phyloP scores from a whole-genome alignment of 768 basidiomycete species.

The Boletellus ananiceps region DNA sequence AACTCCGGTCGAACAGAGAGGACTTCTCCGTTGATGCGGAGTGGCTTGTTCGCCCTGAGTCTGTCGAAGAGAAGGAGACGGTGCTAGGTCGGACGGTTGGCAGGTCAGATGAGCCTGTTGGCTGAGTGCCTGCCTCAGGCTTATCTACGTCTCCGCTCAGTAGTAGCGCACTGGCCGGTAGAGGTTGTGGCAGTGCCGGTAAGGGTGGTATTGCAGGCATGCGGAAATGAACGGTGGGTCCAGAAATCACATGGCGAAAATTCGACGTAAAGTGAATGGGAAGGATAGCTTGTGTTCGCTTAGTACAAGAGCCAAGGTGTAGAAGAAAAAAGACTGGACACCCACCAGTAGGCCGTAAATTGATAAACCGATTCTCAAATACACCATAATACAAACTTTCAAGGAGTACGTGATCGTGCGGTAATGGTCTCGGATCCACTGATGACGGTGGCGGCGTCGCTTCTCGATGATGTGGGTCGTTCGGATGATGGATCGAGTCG shows the following conservation, averaged over 20 bases:
- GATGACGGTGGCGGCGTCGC: slow-evolving; percentile 30
- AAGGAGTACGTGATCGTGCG: slow-evolving; percentile 66
- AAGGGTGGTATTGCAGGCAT: slow-evolving; percentile 69
- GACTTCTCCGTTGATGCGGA: slow-evolving; percentile 33
- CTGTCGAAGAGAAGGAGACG: slow-evolving; percentile 49
- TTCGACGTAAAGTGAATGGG: slow-evolving; percentile 68
- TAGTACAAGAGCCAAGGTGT: slow-evolving; percentile 1
- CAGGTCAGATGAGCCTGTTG: slow-evolving; percentile 10
- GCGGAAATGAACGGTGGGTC: slow-evolving; percentile 58
- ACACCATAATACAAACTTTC: slow-evolving; percentile 64
- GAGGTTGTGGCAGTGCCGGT: slow-evolving; percentile 38
- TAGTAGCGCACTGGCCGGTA: slow-evolving; percentile 24
- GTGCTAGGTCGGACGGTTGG: slow-evolving; percentile 38
- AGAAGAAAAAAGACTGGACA: not conserved
- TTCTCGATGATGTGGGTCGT: slow-evolving; percentile 37
- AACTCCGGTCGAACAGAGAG: slow-evolving; percentile 28
- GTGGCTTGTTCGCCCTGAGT: slow-evolving; percentile 32
- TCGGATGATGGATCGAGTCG: slow-evolving; percentile 49
- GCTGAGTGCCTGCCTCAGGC: slow-evolving; percentile 19
- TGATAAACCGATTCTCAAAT: slow-evolving; percentile 69
- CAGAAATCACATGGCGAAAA: slow-evolving; percentile 59
- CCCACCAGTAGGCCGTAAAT: slow-evolving; percentile 63
- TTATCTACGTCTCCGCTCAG: slow-evolving; percentile 25
- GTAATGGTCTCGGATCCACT: slow-evolving; percentile 32
- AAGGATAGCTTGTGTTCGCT: slow-evolving; percentile 46